phyloP scores from a whole-genome alignment of 2,329 filamentous ascomycete species.

The Fragosphaeria purpurea region DNA sequence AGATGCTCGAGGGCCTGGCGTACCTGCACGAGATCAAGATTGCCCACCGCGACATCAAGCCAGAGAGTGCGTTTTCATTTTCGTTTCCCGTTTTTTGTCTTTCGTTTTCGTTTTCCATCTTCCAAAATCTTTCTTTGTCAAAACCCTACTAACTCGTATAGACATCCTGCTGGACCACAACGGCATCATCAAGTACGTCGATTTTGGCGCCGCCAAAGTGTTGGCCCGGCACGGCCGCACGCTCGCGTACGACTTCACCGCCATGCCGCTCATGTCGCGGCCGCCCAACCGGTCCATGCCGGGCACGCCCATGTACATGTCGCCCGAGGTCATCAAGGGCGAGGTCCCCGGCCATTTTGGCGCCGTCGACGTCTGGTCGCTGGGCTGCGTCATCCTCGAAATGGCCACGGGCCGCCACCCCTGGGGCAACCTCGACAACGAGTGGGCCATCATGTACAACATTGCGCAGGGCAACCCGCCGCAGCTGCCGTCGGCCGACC shows the following conservation, averaged over 20 bases:
- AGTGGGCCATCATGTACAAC: conserved; percentile 99
- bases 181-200: conserved; percentile 97
- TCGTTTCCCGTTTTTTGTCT: background rate
- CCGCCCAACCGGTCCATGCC: conserved; percentile 80
- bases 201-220: conserved; percentile 95
- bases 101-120: background rate
- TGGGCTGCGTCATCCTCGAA: conserved; percentile 92
- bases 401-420: conserved; percentile 93
- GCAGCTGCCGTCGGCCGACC: conserved; percentile 68
- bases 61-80: conserved; percentile 69
- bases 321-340: conserved; percentile 93
- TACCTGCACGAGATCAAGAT: conserved; percentile 90
- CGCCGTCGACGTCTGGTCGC: conserved; percentile 88
- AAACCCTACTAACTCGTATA: conserved; percentile 22
- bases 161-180: conserved; percentile 95
- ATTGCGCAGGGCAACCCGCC: conserved; percentile 95
- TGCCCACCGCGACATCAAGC: conserved; percentile 95
- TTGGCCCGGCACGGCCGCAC: conserved; percentile 92
- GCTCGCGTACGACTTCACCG: conserved; percentile 52
- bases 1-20: conserved; percentile 84
- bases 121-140: background rate
- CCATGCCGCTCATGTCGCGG: conserved; percentile 21
- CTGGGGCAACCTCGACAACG: conserved; percentile 94
- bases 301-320: conserved; percentile 99
- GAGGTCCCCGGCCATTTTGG: conserved; percentile 71